Base-by-base conservation (phyloP, 2,329 filamentous ascomycete species). In the Torrubiella hemipterigena region DNA sequence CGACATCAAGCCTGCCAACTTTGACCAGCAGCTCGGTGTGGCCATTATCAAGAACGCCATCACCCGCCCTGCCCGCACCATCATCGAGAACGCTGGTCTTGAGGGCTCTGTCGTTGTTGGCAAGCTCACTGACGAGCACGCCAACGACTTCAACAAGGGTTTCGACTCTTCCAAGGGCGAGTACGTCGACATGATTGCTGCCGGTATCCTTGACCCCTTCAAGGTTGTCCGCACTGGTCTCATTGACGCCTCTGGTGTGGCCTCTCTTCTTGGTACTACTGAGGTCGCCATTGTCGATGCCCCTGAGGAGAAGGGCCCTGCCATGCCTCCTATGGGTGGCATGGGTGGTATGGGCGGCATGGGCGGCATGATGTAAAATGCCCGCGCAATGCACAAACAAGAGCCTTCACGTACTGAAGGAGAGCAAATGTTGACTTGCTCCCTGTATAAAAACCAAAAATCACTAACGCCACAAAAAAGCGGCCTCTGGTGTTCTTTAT, bases 221-320 rank as follows among this genome's bases (percentile, higher is more conserved):
- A 98, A 98, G 82, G 91, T 98, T 47, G 91, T 98, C 54, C 86
- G 91, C 51, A 98, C 91, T 41, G 89, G 85, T 52, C 79, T 98
- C 37, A 74, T 87, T 51, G 91, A 98, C 50, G 91, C 91, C 47
- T 89, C 81, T 53, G 91, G 91, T 63, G 91, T 98, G 49, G 91
- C 91, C 32, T 96, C 89, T 32, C 77, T 98, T 38, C 81, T 98
- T 39, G 91, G 91, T 55, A 98, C 91, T 43, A 98, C 91, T 38
- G 91, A 98, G 67, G 91, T 96, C 35, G 87, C 91, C 44, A 94
- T 98, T 42, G 87, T 95, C 31, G 91, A 98, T 58, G 91, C 89
- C 32, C 73, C 84, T 32, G 89, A 96, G 59, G 87, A 95, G 59
- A 95, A 95, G 80, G 72, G 74, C 48, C 65, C 69, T 38, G 62